Evolutionary conservation across 352 stramenopile species (phyloP), one percentile per base, ranked within the genome.

Genomic region (Blastocystis sp.): DNA sequence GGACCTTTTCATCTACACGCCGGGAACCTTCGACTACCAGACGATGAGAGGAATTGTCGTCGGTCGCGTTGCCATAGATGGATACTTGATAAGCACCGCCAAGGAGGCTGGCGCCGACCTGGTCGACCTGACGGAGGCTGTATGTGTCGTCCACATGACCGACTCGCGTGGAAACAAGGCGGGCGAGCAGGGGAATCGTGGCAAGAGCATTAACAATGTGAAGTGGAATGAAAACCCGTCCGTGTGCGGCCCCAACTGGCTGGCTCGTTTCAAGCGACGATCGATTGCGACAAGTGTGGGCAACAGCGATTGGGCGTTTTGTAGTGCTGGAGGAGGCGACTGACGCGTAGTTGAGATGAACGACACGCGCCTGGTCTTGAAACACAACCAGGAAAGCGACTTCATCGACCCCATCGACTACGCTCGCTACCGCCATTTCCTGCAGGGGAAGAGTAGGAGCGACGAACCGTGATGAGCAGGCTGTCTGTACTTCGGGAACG

Each of bases 171-270:
- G 69, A 14, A 81, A 59, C 32, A 59, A 61, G 14, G 69, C 69
- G 21, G 69, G 69, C 16, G 69, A 81, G 40, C 69, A 81, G 32
- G 36, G 69, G 11, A 63, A 81, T 42, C 29, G 40, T 18, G 48
- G 32, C 1, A 81, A 81, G 48, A 81, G 69, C 18, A 38, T 81
- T 34, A 40, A 81, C 21, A 81, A 81, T 42, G 69, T 81, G 69
- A 81, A 81, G 42, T 81, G 69, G 69, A 81, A 81, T 29, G 69
- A 81, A 40, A 81, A 48, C 14, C 69, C 69, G 9, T 63, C 44
- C 34, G 51, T 81, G 16, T 59, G 27, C 8, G 69, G 69, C 34
- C 2, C n/a, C 18, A 46, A 40, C 11, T 81, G 69, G 69, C 27
- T 81, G 24, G 34, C 46, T 24, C 46, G 63, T 18, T 81, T 81